These are phyloP conservation scores for Apiospora kogelbergensis DNA, from an alignment of 2,329 filamentous ascomycete genomes.

Conservation along the genomic window DNA sequence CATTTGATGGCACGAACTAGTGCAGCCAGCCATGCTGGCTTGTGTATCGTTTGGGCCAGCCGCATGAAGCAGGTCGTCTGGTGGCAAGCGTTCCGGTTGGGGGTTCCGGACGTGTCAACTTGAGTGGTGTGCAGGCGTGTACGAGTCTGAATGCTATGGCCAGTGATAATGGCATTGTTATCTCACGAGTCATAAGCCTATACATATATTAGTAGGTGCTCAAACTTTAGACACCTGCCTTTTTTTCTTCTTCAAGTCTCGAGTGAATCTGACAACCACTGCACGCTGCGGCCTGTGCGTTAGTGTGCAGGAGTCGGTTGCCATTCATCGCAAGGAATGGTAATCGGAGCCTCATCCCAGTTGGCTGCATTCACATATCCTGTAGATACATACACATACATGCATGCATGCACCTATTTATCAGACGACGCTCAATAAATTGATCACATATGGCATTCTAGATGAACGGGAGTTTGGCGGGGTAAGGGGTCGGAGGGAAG, in stretches of 20 bases:
- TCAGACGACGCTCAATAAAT: not conserved
- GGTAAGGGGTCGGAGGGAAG: not conserved
- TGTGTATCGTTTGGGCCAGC: not conserved
- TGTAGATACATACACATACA: too few relatives aligned
- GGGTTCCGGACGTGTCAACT: not conserved
- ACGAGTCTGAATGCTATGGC: not conserved
- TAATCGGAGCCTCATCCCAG: not conserved
- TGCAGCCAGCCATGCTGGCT: not conserved
- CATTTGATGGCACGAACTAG: not conserved
- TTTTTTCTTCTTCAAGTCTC: not conserved
- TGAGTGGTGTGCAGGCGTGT: not conserved
- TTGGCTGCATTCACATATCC: too few relatives aligned
- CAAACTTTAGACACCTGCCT: not conserved
- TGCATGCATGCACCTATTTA: too few relatives aligned
- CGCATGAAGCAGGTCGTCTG: not conserved
- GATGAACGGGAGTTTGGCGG: not conserved
- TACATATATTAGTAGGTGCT: not conserved
- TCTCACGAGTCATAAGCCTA: not conserved
- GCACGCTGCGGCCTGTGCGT: not conserved
- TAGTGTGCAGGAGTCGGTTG: not conserved
- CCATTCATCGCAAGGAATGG: not conserved
- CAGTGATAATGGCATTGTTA: not conserved
- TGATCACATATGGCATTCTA: not conserved
- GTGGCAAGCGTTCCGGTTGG: constrained; percentile 1
- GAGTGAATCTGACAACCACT: not conserved